phyloP scores from a whole-genome alignment of 164 flowering plant species.

The Nelumbo lutea region DNA sequence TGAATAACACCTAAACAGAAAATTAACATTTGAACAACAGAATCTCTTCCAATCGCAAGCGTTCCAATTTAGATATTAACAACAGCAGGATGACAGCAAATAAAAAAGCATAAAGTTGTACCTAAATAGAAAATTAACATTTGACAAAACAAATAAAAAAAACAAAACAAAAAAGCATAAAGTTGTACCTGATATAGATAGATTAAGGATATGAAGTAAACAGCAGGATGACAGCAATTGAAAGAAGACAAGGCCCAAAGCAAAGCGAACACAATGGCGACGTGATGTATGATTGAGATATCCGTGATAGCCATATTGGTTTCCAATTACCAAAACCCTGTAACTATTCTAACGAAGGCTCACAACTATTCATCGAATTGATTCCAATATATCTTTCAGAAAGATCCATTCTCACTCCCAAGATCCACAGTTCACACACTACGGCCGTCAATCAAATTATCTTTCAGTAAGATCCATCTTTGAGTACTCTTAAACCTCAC shows the following conservation, averaged over 20 bases:
- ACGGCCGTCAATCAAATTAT: too few species aligned
- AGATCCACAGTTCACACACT: too few species aligned
- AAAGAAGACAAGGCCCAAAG: constrained; percentile 55
- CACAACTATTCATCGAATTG: background rate
- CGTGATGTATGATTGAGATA: constrained; percentile 68
- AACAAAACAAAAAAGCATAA: background rate
- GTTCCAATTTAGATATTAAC: too few species aligned
- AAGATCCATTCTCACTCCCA: too few species aligned
- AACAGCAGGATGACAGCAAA: too few species aligned
- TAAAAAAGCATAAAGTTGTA: too few species aligned
- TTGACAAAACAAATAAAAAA: background rate
- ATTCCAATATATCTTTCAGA: background rate
- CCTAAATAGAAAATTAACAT: background rate
- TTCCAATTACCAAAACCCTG: background rate
- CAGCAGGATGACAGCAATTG: constrained; percentile 49
- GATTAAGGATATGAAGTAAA: constrained; percentile 41
- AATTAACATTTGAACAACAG: background rate
- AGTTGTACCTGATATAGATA: constrained; percentile 63
- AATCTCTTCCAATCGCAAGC: background rate
- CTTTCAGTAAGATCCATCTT: too few species aligned
- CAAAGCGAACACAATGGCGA: constrained; percentile 47
- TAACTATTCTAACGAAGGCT: background rate
- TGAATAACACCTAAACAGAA: background rate
- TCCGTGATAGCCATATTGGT: constrained; percentile 45
- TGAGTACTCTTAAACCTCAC: too few species aligned